Conservation (phyloP, 345 rosid genomes). For the Boechera stricta region DNA sequence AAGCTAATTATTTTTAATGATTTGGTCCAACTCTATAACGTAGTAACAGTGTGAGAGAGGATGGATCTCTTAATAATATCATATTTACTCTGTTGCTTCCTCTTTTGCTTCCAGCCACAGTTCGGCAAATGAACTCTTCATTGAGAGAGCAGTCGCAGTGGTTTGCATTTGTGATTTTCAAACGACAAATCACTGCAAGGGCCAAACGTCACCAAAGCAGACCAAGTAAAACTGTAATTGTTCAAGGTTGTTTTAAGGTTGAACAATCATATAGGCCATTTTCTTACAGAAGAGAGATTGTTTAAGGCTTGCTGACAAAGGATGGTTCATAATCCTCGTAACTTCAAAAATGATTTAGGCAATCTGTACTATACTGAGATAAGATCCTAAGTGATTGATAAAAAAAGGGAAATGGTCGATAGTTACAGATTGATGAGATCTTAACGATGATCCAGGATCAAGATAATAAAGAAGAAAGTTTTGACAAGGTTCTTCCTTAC, state of each 20-base stretch:
- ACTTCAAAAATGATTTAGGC: background rate
- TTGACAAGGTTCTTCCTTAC: slow-evolving; percentile 18
- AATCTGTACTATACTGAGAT: background rate
- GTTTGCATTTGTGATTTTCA: background rate
- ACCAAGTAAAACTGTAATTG: background rate
- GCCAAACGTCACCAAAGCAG: background rate
- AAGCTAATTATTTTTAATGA: slow-evolving; percentile 4
- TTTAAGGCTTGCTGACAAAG: background rate
- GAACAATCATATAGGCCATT: slow-evolving; percentile 12
- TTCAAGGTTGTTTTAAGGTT: background rate
- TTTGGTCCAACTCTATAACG: background rate
- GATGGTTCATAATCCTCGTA: background rate
- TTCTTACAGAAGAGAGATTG: background rate
- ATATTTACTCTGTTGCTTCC: background rate
- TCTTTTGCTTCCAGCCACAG: background rate
- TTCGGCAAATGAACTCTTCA: background rate
- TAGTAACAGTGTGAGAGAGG: background rate
- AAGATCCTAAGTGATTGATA: background rate
- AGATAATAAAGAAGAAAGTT: slow-evolving; percentile 4
- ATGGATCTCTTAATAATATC: slow-evolving; percentile 19
- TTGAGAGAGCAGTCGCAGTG: background rate
- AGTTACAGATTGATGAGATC: slow-evolving; percentile 38
- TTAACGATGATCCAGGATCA: background rate
- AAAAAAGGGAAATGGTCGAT: background rate
- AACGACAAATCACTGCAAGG: too few relatives aligned